Evolutionary conservation across 2,329 filamentous ascomycete genomes (phyloP).

Genomic region (Coniochaeta hoffmannii): DNA sequence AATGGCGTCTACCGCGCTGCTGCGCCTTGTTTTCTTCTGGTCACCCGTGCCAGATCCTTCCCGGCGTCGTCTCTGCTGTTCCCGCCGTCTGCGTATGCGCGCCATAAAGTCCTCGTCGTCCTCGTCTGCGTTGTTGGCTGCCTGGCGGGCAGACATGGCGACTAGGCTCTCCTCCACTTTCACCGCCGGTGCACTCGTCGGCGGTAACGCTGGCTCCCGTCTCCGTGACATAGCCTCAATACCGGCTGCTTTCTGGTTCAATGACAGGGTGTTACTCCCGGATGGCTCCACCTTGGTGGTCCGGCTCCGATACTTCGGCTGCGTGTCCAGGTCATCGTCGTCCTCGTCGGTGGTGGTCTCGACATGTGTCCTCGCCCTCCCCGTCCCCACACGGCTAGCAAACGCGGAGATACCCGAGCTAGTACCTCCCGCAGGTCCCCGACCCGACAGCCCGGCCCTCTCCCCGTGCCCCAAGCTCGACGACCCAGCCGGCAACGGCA

Average conservation of each 20-base stretch:
- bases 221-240: not conserved
- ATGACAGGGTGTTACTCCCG: not conserved
- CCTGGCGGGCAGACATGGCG: not conserved
- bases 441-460: not conserved
- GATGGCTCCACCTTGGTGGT: not conserved
- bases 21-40: constrained; percentile 1
- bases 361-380: not conserved
- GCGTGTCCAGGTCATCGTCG: constrained; percentile 10
- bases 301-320: not conserved
- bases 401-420: not conserved
- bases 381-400: not conserved
- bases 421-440: not conserved
- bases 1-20: not conserved
- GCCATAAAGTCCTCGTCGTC: constrained; percentile 12
- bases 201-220: not conserved
- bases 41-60: constrained; percentile 3
- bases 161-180: not conserved
- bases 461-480: not conserved
- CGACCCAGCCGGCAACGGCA: constrained; percentile 14
- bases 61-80: constrained; percentile 9
- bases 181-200: not conserved
- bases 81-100: constrained; percentile 10
- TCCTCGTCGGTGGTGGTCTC: constrained; percentile 7
- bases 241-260: not conserved
- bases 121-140: constrained; percentile 7